A percentile compares a stretch with the other conserved stretches of the same genome.
These are phyloP conservation scores for Globisporangium abappressorium DNA, from an alignment of 352 stramenopile genomes.

Conservation along the genomic window DNA sequence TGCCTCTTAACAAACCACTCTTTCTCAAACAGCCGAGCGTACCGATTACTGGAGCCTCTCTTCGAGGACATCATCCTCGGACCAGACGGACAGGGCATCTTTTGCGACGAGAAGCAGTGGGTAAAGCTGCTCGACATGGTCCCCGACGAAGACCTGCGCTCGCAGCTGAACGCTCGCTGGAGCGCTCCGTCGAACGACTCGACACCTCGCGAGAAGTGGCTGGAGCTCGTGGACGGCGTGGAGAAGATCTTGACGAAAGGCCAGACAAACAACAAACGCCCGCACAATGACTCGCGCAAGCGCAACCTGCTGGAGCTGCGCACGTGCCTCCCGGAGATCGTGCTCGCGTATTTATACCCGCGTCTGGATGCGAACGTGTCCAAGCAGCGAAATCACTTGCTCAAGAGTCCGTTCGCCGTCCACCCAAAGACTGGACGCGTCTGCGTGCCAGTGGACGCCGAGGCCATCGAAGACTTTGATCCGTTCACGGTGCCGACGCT, in stretches of 20 bases:
- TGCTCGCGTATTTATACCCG: slow-evolving; percentile 96
- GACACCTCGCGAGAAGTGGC: slow-evolving; percentile 88
- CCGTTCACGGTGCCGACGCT: slow-evolving; percentile 86
- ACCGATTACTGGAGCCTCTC: slow-evolving; percentile 92
- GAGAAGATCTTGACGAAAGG: slow-evolving; percentile 62
- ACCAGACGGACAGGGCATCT: slow-evolving; percentile 90
- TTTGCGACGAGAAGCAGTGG: slow-evolving; percentile 88
- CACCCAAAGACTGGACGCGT: slow-evolving; percentile 98
- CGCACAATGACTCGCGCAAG: slow-evolving; percentile 55
- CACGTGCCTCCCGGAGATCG: slow-evolving; percentile 93
- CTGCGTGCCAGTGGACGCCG: slow-evolving; percentile 94
- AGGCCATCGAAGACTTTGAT: slow-evolving; percentile 83
- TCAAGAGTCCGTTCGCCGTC: slow-evolving; percentile 98
- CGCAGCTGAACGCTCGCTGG: slow-evolving; percentile 65
- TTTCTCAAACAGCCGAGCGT: slow-evolving; percentile 67
- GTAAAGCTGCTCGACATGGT: slow-evolving; percentile 92
- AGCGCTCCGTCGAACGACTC: slow-evolving; percentile 37
- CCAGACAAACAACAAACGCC: slow-evolving; percentile 44
- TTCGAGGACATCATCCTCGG: slow-evolving; percentile 92
- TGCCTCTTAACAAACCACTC: not conserved
- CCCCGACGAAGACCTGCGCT: slow-evolving; percentile 85
- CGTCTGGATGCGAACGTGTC: slow-evolving; percentile 99
- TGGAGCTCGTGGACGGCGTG: slow-evolving; percentile 66
- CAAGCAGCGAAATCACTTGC: slow-evolving; percentile 99
- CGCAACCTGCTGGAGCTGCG: slow-evolving; percentile 67